phyloP scores from a whole-genome alignment of 495 filamentous ascomycete genomes.

The Podospora sp. region DNA sequence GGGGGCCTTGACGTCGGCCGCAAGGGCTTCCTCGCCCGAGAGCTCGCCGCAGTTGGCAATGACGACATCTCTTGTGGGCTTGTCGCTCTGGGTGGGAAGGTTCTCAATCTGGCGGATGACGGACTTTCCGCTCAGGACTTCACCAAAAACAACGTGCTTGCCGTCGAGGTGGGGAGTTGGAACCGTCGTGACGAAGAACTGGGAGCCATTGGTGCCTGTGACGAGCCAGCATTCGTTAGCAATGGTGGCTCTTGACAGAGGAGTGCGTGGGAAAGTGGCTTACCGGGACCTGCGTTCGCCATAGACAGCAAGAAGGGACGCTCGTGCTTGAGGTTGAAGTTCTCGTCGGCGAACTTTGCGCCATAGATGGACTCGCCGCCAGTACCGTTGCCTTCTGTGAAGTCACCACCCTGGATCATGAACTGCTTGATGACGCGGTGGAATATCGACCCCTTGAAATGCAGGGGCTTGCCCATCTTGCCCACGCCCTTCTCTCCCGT shows the following conservation, averaged over 20 bases:
- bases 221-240: background rate
- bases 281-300: conserved; percentile 96
- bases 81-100: conserved; percentile 76
- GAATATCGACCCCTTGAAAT: conserved; percentile 89
- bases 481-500: conserved; percentile 87
- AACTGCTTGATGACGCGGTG: conserved; percentile 97
- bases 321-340: conserved; percentile 90
- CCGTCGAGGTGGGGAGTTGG: conserved; percentile 89
- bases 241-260: background rate
- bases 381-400: conserved; percentile 91
- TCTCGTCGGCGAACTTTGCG: conserved; percentile 97
- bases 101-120: conserved; percentile 91
- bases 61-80: conserved; percentile 70
- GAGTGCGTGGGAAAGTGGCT: conserved; percentile 8
- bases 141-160: conserved; percentile 98
- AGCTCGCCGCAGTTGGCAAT: conserved; percentile 90
- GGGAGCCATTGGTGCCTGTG: conserved; percentile 85
- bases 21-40: conserved; percentile 64
- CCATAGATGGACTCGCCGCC: conserved; percentile 98
- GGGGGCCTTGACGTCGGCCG: conserved; percentile 61
- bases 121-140: conserved; percentile 91
- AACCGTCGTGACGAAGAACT: conserved; percentile 98
- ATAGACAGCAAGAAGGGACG: conserved; percentile 94
- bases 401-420: conserved; percentile 99
- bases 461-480: conserved; percentile 80